Percentiles rank a stretch among this genome's conserved stretches.
These are phyloP conservation scores for Chaetomiaceae sp. DNA, from an alignment of 2,329 filamentous ascomycete genomes.

Conservation along the genomic window DNA sequence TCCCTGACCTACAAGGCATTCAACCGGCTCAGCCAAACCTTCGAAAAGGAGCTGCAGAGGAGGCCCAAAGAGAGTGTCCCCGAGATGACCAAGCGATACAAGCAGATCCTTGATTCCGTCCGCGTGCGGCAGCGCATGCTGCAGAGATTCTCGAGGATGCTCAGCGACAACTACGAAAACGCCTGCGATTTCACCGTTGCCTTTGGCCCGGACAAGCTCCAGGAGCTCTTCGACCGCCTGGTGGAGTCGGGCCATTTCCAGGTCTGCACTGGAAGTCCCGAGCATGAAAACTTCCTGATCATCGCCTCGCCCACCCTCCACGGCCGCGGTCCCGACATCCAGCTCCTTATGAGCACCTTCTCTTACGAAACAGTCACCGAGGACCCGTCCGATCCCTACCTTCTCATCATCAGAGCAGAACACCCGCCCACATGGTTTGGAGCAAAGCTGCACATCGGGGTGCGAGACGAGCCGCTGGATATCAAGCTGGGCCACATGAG, in stretches of 20 bases:
- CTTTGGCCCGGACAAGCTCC: constrained; percentile 61
- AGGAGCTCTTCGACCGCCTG: constrained; percentile 75
- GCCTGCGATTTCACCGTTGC: constrained; percentile 91
- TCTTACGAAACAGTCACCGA: constrained; percentile 56
- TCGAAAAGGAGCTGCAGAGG: constrained; percentile 83
- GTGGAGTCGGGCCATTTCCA: constrained; percentile 82
- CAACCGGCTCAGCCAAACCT: constrained; percentile 80
- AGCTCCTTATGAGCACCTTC: constrained; percentile 73
- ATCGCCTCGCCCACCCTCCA: constrained; percentile 78
- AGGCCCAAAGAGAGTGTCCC: constrained; percentile 76
- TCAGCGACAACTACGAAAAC: constrained; percentile 94
- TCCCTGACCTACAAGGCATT: constrained; percentile 90
- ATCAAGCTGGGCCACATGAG: constrained; percentile 82
- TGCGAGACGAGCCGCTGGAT: constrained; percentile 76
- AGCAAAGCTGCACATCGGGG: constrained; percentile 62
- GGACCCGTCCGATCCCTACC: constrained; percentile 74
- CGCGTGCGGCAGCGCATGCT: constrained; percentile 94
- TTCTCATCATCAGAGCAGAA: constrained; percentile 81
- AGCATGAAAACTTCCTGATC: constrained; percentile 73
- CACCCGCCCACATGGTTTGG: constrained; percentile 77
- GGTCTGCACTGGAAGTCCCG: constrained; percentile 65
- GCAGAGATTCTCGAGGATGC: constrained; percentile 86
- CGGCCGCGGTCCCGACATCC: constrained; percentile 73
- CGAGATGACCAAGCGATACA: constrained; percentile 97
- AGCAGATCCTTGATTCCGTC: constrained; percentile 90